Evolutionary conservation across 208 protist species (phyloP).

Genomic region (Zelonia costaricensis): DNA sequence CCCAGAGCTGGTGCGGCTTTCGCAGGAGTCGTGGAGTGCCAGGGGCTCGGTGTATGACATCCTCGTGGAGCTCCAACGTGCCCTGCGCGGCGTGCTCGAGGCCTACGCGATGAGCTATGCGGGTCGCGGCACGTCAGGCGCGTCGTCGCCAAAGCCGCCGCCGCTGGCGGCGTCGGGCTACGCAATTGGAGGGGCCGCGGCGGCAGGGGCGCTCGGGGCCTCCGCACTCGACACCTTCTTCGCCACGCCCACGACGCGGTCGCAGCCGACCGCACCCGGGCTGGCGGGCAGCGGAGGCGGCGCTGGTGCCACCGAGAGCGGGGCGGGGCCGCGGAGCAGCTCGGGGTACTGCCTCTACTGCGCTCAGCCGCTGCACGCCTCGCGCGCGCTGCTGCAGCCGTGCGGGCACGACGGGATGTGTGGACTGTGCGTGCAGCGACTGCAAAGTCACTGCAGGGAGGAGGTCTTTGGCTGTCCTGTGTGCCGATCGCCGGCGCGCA

Average conservation of each 20-base stretch:
- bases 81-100: slow-evolving; percentile 18
- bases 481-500: slow-evolving; percentile 32
- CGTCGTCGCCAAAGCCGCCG: too few species aligned
- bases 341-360: slow-evolving; percentile 58
- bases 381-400: slow-evolving; percentile 48
- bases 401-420: slow-evolving; percentile 68
- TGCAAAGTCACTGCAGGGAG: slow-evolving; percentile 45
- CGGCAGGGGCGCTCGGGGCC: not conserved
- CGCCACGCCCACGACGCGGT: not conserved
- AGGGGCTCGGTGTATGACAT: slow-evolving; percentile 37
- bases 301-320: not conserved
- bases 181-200: not conserved
- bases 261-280: not conserved
- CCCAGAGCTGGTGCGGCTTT: slow-evolving; percentile 16
- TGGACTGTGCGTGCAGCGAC: slow-evolving; percentile 35
- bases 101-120: slow-evolving; percentile 21
- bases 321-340: not conserved
- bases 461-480: slow-evolving; percentile 54
- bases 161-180: not conserved
- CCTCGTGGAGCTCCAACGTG: slow-evolving; percentile 26
- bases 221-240: slow-evolving; percentile 32
- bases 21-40: slow-evolving; percentile 23
- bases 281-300: not conserved
- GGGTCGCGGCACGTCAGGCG: not conserved
- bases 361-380: slow-evolving; percentile 23